Conservation (phyloP, 768 basidiomycete genomes). For the Hypholoma sublateritium region DNA sequence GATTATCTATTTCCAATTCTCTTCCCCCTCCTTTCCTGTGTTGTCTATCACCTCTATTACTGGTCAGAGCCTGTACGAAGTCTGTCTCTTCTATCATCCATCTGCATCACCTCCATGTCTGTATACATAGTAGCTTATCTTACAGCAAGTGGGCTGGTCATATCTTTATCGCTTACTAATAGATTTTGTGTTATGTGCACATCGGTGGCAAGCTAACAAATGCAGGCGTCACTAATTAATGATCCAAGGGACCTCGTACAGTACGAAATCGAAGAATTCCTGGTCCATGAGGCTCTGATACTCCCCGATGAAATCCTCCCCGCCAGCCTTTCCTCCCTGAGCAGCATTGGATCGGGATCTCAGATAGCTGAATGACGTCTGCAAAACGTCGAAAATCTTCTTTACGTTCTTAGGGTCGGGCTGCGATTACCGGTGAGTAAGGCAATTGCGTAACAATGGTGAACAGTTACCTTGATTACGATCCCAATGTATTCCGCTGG, state of each 20-base stretch:
- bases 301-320: slow-evolving; percentile 79
- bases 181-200: slow-evolving; percentile 21
- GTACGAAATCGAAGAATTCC: slow-evolving; percentile 93
- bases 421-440: slow-evolving; percentile 35
- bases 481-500: slow-evolving; percentile 89
- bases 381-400: slow-evolving; percentile 73
- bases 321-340: slow-evolving; percentile 41
- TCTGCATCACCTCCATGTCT: slow-evolving; percentile 40
- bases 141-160: slow-evolving; percentile 54
- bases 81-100: slow-evolving; percentile 12
- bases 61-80: slow-evolving; percentile 19
- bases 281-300: slow-evolving; percentile 93
- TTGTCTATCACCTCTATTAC: slow-evolving; percentile 8
- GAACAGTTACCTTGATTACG: slow-evolving; percentile 62
- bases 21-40: slow-evolving; percentile 14
- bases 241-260: slow-evolving; percentile 94
- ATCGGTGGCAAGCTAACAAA: neutral
- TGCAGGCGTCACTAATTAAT: slow-evolving; percentile 44
- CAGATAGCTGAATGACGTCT: slow-evolving; percentile 80
- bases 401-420: slow-evolving; percentile 85
- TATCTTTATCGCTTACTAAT: slow-evolving; percentile 66
- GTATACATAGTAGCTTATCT: slow-evolving; percentile 39
- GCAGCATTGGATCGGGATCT: slow-evolving; percentile 61
- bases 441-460: neutral
- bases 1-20: slow-evolving; percentile 17